Conservation (phyloP, 176 grass and related monocot species). For the Carex parvula region DNA sequence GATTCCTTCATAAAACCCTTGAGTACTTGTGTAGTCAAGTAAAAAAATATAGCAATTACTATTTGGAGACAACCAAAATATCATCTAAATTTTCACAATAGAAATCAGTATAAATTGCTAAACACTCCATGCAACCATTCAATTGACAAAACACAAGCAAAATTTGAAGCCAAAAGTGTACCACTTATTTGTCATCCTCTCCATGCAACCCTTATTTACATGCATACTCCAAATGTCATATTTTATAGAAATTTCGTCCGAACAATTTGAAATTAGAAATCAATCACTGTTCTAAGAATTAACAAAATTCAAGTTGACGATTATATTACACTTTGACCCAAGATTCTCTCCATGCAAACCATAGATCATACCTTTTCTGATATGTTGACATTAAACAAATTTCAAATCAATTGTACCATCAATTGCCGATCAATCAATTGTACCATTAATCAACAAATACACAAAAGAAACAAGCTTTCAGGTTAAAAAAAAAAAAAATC, state of each 20-base stretch:
- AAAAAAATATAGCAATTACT: background rate
- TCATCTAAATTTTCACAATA: background rate
- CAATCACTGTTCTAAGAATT: background rate
- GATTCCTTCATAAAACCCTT: background rate
- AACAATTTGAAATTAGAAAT: background rate
- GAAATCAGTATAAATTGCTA: background rate
- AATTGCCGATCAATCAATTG: background rate
- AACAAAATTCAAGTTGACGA: background rate
- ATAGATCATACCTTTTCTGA: background rate
- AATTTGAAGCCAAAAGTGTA: background rate
- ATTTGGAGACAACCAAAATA: background rate
- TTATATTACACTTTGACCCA: background rate
- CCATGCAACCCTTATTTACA: background rate
- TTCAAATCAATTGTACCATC: no score
- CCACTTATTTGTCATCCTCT: background rate
- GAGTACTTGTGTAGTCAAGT: background rate
- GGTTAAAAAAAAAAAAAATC: background rate
- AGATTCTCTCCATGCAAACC: background rate
- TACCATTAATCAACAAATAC: background rate
- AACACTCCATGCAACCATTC: background rate
- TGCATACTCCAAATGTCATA: background rate
- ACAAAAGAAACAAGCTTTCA: conserved; percentile 7
- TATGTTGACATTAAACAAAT: background rate
- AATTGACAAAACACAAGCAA: background rate
- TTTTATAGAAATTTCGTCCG: background rate